Evolutionary conservation across 1,139 yeast species (phyloP), one percentile per base, ranked within the genome.

Genomic region (Blastobotrys proliferans): DNA sequence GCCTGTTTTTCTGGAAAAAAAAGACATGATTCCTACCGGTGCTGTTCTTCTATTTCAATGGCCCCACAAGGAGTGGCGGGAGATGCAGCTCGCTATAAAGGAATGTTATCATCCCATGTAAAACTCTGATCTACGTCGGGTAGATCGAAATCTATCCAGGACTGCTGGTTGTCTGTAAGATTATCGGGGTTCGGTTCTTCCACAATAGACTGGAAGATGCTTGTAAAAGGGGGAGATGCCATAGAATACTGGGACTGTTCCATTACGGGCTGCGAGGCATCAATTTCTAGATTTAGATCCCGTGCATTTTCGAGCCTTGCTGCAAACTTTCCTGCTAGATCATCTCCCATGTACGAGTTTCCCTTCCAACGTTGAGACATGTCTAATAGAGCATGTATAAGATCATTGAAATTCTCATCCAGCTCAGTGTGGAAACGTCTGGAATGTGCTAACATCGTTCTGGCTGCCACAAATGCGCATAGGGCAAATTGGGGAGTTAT

Each of bases 391-490:
- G 49, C 32, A 6, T 39, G 39, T 3, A 52, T 49, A 10, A 55
- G 30, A 14, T 35, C 32, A 25, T 48, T 45, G 29, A 55, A 50
- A 25, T 51, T 48, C 1, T 47, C 33, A 3, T 45, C 43, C 22
- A 52, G 38, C 26, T 5, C 32, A 9, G 45, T 40, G 10, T 36
- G 38, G 6, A 42, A 19, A 11, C 20, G 35, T 9, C 20, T 43
- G 11, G 44, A 49, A 33, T 52, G 56, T 9, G 57, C 45, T 3
- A 54, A 34, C 9, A 54, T 40, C n/a, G 46, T 45, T 13, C 55
- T 44, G 1, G 53, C 57, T 17, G 54, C 47, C 1, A 53, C 46
- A 38, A 53, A 53, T 11, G 53, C 31, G 39, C 57, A 52, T 16
- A 53, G 43, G 16, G 53, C 45, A 39, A 53, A 53, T 41, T 53